Base-by-base conservation (phyloP, 108 stramenopile species). In the Mediolabrus comicus region DNA sequence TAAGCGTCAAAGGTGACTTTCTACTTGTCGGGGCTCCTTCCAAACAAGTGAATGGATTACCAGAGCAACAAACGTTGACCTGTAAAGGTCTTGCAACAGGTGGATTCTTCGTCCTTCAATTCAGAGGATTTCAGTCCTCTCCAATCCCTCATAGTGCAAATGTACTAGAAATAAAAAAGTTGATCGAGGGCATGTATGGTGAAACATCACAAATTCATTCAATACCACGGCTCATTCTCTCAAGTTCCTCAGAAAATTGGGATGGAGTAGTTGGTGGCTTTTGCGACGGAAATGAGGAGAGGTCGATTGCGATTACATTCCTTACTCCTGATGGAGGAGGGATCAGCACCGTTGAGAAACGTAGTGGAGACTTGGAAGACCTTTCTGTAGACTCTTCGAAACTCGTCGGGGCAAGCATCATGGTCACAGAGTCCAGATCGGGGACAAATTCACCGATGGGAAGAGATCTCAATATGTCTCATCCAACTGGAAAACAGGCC, bases 21-120 rank as follows among this genome's bases (percentile, higher is more conserved):
- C 66, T 91, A 14, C 63, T 77, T 0, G 81, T 89, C 17, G 90
- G 90, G 9, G 87, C 90, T 10, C 86, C 87, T 12, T 79, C 77
- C 32, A 85, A 87, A 53, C 73, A 83, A 70, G 71, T 86, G 24
- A 41, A 65, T 54, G 90, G 90, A 24, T 61, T 83, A 28, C 54
- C 62, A 24, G 90, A 88, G 67, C 66, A 76, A 28, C 89, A 88
- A 54, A 62, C 27, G 16, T 24, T 88, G 55, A 81, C 69, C 30
- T 88, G 89, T 54, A 53, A 34, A 41, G 67, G 63, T 28, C 38
- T 55, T 7, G 82, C 83, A n/a, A 67, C 36, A 25, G 52, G 58
- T 3, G 89, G 89, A 27, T 73, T 60, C 3, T 90, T 90, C 41
- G 53, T 55, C 12, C n/a, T 90, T 22, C 25, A 35, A 4, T 90